Conservation (phyloP, 805 yeast species). For the Wickerhamiella parazyma region DNA sequence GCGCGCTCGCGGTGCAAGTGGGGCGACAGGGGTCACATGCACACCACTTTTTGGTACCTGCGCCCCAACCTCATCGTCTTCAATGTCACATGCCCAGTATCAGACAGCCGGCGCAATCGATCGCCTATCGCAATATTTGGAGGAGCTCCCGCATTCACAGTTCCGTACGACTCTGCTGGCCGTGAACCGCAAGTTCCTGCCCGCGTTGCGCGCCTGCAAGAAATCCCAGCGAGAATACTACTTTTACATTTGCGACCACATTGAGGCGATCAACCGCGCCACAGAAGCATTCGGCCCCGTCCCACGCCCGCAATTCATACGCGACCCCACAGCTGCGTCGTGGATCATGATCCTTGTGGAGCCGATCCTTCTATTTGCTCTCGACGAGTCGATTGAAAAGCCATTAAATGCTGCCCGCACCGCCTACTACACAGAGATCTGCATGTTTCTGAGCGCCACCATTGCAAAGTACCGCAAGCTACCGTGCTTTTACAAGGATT, state of each 20-base stretch:
- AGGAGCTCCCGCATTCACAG: constrained; percentile 1
- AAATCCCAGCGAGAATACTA: constrained; percentile 1
- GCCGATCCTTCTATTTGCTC: constrained; percentile 1
- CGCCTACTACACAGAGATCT: constrained; percentile 1
- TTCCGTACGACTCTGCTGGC: constrained; percentile 1
- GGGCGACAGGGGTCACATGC: too few species aligned
- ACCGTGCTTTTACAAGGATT: constrained; percentile 6
- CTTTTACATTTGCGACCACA: constrained; percentile 4
- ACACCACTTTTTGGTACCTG: too few species aligned
- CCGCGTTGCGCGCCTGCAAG: constrained; percentile 2
- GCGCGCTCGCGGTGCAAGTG: too few species aligned
- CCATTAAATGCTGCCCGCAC: constrained; percentile 1
- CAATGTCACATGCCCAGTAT: not conserved
- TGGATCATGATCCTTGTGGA: constrained; percentile 2
- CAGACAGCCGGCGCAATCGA: not conserved
- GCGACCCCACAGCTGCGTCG: not conserved
- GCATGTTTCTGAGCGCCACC: constrained; percentile 1
- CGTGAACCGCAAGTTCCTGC: constrained; percentile 4
- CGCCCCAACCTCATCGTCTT: not conserved
- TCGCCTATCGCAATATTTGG: not conserved
- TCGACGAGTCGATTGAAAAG: not conserved
- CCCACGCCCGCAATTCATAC: constrained; percentile 3
- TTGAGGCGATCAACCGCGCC: not conserved
- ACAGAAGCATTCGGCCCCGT: constrained; percentile 4
- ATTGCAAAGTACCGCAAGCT: not conserved